These are phyloP conservation scores for Vicia sativa DNA, from an alignment of 306 rosid species.

Conservation along the genomic window DNA sequence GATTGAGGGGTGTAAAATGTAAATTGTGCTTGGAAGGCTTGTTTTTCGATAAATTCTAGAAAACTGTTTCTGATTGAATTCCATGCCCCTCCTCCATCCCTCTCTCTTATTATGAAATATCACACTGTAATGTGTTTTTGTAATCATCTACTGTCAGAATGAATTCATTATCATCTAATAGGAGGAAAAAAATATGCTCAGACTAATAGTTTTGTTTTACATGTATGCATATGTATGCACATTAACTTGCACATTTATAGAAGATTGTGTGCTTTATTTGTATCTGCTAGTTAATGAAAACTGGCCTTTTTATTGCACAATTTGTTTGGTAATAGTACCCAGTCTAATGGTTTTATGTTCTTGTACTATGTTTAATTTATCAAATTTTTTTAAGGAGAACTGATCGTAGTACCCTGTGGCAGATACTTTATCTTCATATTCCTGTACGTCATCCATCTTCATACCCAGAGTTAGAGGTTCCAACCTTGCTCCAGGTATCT, in stretches of 20 bases:
- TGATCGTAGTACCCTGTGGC: constrained; percentile 46
- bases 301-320: constrained; percentile 10
- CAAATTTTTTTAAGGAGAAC: constrained; percentile 28
- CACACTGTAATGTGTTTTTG: constrained; percentile 3
- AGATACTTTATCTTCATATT: constrained; percentile 86
- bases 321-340: constrained; percentile 1
- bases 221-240: constrained; percentile 2
- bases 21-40: constrained; percentile 16
- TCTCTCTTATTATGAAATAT: neutral
- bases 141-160: neutral
- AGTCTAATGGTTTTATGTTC: constrained; percentile 4
- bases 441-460: constrained; percentile 88
- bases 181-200: neutral
- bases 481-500: constrained; percentile 89
- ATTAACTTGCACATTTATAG: neutral
- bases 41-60: constrained; percentile 12
- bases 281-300: constrained; percentile 25
- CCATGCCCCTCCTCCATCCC: constrained; percentile 2
- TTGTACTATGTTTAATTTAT: constrained; percentile 32
- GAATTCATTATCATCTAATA: constrained; percentile 2
- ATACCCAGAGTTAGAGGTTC: constrained; percentile 88
- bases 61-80: constrained; percentile 15
- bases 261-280: neutral
- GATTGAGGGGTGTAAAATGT: constrained; percentile 14
- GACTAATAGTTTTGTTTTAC: neutral